Base-by-base conservation (phyloP, 352 stramenopile species). In the Pythium aristosporum region DNA sequence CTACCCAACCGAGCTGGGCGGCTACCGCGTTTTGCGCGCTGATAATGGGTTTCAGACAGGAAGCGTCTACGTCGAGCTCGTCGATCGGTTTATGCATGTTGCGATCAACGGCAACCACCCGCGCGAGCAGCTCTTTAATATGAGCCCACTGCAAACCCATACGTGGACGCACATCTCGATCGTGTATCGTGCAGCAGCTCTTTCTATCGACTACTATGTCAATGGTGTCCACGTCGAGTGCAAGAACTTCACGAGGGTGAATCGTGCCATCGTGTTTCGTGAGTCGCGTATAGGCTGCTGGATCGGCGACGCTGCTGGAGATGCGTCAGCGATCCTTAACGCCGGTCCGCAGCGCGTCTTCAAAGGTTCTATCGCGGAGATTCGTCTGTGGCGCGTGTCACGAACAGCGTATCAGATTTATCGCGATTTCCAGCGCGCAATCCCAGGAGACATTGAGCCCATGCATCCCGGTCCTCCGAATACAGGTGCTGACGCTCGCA, bases 91-190 rank as follows among this genome's bases (percentile, higher is more conserved):
- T 37, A 49, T 94, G 50, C 85, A 96, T 36, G 51, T 96, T 15
- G 67, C 84, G 4, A 79, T 96, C 28, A 82, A 75, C 43, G 87
- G 87, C 11, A 91, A 94, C 54, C 70, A 69, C 21, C 87, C 87
- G 20, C 84, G 86, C 0, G 82, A 94, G 43, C 69, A 80, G 46
- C 57, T 91, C 21, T 96, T 96, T 65, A 72, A 66, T 16, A 67
- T 61, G 1, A 69, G 80, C 48, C 53, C 65, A 4, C 83, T 96
- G 46, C 64, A 70, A 8, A 84, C 80, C 1, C 76, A 88, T 63
- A 71, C 79, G 42, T 96, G 87, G 87, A 76, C 74, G 1, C 87
- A 96, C 68, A 65, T 88, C 2, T 76, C 84, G 1, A 51, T 94
- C 13, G 63, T 73, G 12, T 96, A 94, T 52, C 57, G 75, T 16